Evolutionary conservation across 2,329 filamentous ascomycete genomes (phyloP).

Genomic region (Trichoderma semiorbis): DNA sequence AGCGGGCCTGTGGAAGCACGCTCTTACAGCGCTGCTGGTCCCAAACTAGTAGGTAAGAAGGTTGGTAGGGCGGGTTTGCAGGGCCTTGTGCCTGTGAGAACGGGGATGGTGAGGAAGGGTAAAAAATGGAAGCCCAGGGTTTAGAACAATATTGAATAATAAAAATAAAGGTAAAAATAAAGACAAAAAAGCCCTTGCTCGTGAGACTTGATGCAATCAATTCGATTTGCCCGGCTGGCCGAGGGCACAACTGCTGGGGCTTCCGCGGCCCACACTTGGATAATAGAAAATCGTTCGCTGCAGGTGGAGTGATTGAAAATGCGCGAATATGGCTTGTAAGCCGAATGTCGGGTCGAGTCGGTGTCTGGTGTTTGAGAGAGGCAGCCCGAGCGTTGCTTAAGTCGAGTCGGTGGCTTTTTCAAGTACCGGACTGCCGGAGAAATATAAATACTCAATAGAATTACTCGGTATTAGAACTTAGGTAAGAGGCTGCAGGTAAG

Average conservation of each 20-base stretch:
- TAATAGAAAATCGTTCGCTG: conserved; percentile 7
- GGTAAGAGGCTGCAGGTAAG: background rate
- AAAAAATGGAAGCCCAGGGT: background rate
- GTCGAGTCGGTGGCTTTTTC: background rate
- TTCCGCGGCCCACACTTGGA: conserved; percentile 14
- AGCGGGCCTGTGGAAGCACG: conserved; percentile 10
- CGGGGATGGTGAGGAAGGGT: background rate
- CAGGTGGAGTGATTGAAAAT: conserved; percentile 11
- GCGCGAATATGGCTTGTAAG: conserved; percentile 18
- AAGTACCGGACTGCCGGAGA: background rate
- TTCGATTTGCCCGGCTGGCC: background rate
- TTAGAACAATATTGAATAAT: background rate
- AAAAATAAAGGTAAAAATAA: background rate
- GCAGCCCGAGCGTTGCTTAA: background rate
- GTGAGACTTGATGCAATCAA: background rate
- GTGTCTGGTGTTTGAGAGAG: background rate
- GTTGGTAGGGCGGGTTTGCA: background rate
- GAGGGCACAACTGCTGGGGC: conserved; percentile 4
- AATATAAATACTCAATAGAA: background rate
- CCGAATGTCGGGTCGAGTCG: conserved; percentile 17
- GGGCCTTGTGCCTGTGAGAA: background rate
- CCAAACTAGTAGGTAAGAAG: conserved; percentile 8
- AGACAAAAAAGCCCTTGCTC: background rate
- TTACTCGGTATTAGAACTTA: background rate
- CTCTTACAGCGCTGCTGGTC: conserved; percentile 7